These are phyloP conservation scores for Kuraishia molischiana DNA, from an alignment of 805 yeast species.

Conservation along the genomic window DNA sequence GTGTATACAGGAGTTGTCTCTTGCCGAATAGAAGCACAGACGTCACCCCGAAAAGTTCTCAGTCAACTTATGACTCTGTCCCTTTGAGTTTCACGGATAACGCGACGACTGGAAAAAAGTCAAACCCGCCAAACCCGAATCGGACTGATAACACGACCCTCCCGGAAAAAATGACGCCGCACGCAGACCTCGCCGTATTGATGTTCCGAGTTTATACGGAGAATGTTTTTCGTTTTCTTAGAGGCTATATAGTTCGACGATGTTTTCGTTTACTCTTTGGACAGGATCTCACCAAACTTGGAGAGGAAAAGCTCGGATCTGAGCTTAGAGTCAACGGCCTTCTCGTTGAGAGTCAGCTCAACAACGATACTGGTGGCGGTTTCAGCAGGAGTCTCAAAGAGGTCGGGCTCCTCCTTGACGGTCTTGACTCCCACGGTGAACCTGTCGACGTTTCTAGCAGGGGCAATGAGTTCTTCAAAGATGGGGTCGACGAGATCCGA, in stretches of 20 bases:
- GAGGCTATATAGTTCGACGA: no score
- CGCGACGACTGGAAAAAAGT: no score
- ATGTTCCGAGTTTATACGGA: no score
- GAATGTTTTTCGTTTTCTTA: no score
- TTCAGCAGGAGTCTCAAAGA: constrained; percentile 10
- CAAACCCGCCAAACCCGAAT: not conserved
- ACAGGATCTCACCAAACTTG: constrained; percentile 2
- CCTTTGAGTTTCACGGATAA: no score
- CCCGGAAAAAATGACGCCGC: no score
- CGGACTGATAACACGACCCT: not conserved
- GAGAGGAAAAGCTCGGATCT: constrained; percentile 24
- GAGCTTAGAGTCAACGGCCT: constrained; percentile 32
- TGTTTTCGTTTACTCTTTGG: not conserved
- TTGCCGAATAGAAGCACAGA: no score
- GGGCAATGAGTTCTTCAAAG: constrained; percentile 49
- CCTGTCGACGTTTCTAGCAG: constrained; percentile 30
- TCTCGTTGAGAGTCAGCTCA: constrained; percentile 24
- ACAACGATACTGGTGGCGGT: constrained; percentile 22
- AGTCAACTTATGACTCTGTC: no score
- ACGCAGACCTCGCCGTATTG: no score
- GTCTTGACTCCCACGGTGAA: constrained; percentile 21
- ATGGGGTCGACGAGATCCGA: constrained; percentile 47
- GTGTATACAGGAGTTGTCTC: no score
- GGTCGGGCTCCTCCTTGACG: constrained; percentile 16
- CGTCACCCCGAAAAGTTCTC: no score